Base-by-base conservation (phyloP, 345 rosid species). In the Eucalyptus globulus region DNA sequence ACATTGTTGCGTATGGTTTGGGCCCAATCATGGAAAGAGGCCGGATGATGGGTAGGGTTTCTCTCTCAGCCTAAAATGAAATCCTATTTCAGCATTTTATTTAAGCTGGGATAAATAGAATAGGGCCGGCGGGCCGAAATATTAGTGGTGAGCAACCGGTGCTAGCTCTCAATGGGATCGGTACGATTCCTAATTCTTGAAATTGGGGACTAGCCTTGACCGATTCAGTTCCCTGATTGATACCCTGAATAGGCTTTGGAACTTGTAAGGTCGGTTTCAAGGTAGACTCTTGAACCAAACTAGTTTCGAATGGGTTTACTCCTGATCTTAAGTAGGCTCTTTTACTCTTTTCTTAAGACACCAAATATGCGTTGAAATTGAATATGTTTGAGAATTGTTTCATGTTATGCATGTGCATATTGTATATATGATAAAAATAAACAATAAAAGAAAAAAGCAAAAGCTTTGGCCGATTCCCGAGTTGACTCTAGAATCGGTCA, bases 401-500 rank as follows among this genome's bases (percentile, higher is more conserved):
- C 21, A 7, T 65, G 69, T 6, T 62, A 27, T 62, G 69, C 34
- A n/a, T 11, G 3, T n/a, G 76, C 10, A 4, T n/a, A n/a, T 2
- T 7, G 24, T 14, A 31, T 14, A 31, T n/a, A n/a, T 65, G 17
- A n/a, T 29, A 62, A n/a, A 65, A n/a, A 29, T 65, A 40, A 40
- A 14, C 27, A 26, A 26, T 21, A 40, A 43, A 40, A 10, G 4
- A 37, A 80, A 9, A 11, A 43, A 22, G 1, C 6, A 8, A 34
- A 10, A 12, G 49, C 50, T n/a, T 17, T 26, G n/a, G 45, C 21
- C 27, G 3, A 3, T 31, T 2, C 12, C 16, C 1, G 1, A 31
- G 24, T 76, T 76, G 85, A 34, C 45, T 76, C 1, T 13, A 5
- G 3, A 53, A 19, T 9, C 5, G 0, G 1, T 22, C 2, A 0